Evolutionary conservation across 164 flowering plant species (phyloP).

Genomic region (Annona cherimola): DNA sequence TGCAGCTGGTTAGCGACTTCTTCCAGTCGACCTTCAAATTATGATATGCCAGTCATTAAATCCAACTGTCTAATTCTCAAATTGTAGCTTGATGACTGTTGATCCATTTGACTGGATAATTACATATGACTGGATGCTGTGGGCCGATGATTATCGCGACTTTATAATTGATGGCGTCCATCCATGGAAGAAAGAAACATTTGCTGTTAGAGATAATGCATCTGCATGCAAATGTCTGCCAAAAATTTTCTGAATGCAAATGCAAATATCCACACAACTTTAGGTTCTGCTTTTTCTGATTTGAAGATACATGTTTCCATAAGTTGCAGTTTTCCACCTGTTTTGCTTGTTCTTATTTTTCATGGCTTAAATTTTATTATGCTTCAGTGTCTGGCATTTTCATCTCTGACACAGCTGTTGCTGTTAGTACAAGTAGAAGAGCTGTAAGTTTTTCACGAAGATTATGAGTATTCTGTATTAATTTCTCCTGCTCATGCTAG

Average conservation of each 20-base stretch:
- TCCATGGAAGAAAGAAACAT: too few relatives aligned
- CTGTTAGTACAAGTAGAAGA: slow-evolving; percentile 90
- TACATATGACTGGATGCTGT: too few relatives aligned
- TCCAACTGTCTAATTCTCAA: not conserved
- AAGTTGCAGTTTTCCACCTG: not conserved
- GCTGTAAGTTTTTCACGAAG: slow-evolving; percentile 50
- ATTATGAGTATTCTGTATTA: not conserved
- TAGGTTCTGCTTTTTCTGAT: not conserved
- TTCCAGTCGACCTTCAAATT: not conserved
- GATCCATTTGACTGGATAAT: too few relatives aligned
- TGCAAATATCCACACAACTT: not conserved
- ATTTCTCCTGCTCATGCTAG: not conserved
- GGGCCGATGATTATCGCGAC: not conserved
- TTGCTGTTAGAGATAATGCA: not conserved
- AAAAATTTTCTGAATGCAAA: too few relatives aligned
- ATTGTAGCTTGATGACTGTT: not conserved
- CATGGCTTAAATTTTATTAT: not conserved
- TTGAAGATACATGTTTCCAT: not conserved
- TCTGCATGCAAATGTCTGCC: not conserved
- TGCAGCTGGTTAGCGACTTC: not conserved
- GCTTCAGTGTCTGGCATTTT: slow-evolving; percentile 37
- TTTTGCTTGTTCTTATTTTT: not conserved
- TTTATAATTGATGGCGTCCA: not conserved
- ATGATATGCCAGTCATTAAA: not conserved
- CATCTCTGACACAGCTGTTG: slow-evolving; percentile 50